Conservation (phyloP, 805 yeast species). For the Starmerella floricola region DNA sequence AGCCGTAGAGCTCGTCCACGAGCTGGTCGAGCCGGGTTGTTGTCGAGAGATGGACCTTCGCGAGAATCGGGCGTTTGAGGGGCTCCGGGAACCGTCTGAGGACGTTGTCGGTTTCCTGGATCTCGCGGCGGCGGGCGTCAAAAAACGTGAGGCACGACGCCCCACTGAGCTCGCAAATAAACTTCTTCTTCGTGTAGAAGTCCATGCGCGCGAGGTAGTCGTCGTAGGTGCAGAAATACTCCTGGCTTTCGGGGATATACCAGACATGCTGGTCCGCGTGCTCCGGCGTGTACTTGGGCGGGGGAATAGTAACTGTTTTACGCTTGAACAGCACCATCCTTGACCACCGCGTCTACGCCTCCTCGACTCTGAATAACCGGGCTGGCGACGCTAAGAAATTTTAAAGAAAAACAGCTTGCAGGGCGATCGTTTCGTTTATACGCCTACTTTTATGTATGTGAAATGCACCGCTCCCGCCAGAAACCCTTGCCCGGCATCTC, state of each 20-base stretch:
- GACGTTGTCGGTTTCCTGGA: conserved; percentile 37
- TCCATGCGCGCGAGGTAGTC: conserved; percentile 47
- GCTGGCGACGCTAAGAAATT: background rate
- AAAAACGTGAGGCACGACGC: conserved; percentile 81
- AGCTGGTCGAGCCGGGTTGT: conserved; percentile 72
- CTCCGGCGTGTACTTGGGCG: conserved; percentile 21
- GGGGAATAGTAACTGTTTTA: conserved; percentile 26
- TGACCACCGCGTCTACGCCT: background rate
- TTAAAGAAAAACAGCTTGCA: too few relatives aligned
- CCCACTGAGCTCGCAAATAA: conserved; percentile 93
- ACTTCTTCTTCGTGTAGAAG: conserved; percentile 43
- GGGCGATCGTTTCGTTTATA: too few relatives aligned
- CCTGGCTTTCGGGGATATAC: conserved; percentile 73
- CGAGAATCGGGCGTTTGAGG: conserved; percentile 78
- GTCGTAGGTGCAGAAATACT: conserved; percentile 72
- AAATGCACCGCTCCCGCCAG: too few relatives aligned
- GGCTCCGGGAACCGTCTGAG: conserved; percentile 83
- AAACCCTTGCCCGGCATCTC: too few relatives aligned
- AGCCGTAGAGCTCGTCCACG: conserved; percentile 73
- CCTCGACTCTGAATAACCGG: background rate
- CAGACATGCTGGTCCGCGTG: conserved; percentile 49
- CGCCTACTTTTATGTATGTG: too few relatives aligned
- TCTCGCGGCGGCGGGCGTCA: conserved; percentile 75
- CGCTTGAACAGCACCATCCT: conserved; percentile 31
- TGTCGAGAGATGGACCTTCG: conserved; percentile 70